phyloP scores from a whole-genome alignment of 2,329 filamentous ascomycete genomes.

The Balansia obtecta region DNA sequence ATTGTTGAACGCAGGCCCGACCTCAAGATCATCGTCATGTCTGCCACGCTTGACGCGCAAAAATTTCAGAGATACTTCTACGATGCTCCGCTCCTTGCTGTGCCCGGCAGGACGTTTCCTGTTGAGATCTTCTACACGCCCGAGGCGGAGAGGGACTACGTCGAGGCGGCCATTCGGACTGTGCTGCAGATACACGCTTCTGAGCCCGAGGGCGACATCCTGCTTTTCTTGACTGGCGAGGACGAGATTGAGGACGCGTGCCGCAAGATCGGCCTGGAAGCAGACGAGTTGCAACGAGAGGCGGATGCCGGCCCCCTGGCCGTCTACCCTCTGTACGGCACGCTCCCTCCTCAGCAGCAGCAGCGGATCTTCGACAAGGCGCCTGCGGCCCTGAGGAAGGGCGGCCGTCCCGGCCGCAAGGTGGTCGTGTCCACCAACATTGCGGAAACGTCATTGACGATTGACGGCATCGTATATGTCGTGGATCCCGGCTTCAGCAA shows the following conservation, averaged over 20 bases:
- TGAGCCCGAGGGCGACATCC: conserved; percentile 82
- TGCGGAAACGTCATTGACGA: conserved; percentile 92
- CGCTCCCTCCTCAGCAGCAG: conserved; percentile 82
- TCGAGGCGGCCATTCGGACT: conserved; percentile 87
- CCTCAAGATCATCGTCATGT: conserved; percentile 98
- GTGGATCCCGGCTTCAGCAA: conserved; percentile 99
- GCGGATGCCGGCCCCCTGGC: conserved; percentile 81
- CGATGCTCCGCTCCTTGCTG: conserved; percentile 81
- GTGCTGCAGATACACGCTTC: conserved; percentile 94
- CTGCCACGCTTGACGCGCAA: conserved; percentile 89
- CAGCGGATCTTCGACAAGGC: conserved; percentile 91
- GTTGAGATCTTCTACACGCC: conserved; percentile 98
- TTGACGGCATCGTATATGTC: conserved; percentile 97
- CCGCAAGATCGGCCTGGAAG: conserved; percentile 80
- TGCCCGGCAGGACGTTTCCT: conserved; percentile 88
- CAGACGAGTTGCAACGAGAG: conserved; percentile 83
- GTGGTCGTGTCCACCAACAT: conserved; percentile 95
- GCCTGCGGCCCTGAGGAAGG: conserved; percentile 57
- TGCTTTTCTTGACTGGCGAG: conserved; percentile 93
- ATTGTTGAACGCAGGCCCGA: conserved; percentile 71
- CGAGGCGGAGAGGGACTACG: conserved; percentile 90
- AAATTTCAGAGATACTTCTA: conserved; percentile 98
- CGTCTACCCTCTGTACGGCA: conserved; percentile 90
- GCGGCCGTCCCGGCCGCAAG: conserved; percentile 82
- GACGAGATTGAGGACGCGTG: conserved; percentile 97